Evolutionary conservation across 2,329 filamentous ascomycete genomes (phyloP), one percentile per base, ranked within the genome.

Genomic region (Monosporascus sp.): DNA sequence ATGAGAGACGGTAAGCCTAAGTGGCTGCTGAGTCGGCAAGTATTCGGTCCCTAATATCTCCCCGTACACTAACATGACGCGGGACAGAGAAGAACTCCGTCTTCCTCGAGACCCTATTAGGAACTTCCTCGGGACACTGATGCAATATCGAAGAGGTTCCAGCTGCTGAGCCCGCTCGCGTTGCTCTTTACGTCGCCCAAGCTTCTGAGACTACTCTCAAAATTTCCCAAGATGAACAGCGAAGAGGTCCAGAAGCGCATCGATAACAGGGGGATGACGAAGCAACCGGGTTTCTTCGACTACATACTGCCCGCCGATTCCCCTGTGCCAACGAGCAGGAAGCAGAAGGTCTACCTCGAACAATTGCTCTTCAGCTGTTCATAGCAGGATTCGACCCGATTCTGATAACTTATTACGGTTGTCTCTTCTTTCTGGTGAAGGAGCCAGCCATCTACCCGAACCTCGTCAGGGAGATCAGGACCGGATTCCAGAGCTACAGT

Each of bases 211-310:
- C 14, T 46, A 28, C 28, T 63, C 2, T 54, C 55, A 1, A 47
- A 28, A 2, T 35, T 56, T 14, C 51, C 58, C 14, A 54, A 55
- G 35, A 53, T 57, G 22, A 63, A 58, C 35, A 53, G 48, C 20
- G 47, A 58, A 15, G 55, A 51, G 43, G 45, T 63, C 3, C 54
- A 60, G 24, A 48, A 20, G 28, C 57, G 60, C 5, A 60, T 62
- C 11, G 55, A 59, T 15, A 54, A 50, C 11, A 53, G 53, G 7
- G 60, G 54, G 6, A 55, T 53, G 20, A 58, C 56, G 9, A 41
- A 50, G 37, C 60, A 64, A 37, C 50, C 50, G 3, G 60, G 62
- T 49, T 63, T 56, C n/a, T 41, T 62, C 22, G 60, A 64, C 11
- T 52, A 58, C 28, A 53, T 60, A 40, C 22, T 61, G 5, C 56